Evolutionary conservation across 2,329 filamentous ascomycete species (phyloP).

Genomic region (Claviceps capensis): DNA sequence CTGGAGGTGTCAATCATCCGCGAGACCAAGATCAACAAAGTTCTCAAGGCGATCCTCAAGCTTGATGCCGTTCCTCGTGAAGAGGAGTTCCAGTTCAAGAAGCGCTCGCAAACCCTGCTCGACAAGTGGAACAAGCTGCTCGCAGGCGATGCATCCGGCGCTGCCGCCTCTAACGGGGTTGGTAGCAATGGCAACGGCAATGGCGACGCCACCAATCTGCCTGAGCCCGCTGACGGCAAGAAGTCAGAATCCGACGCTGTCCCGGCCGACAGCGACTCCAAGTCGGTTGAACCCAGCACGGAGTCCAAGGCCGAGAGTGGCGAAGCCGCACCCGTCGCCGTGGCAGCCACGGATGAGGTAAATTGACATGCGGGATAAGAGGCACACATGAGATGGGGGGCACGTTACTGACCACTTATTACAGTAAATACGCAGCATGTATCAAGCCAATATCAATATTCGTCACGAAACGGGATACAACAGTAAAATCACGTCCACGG

Average conservation of each 20-base stretch:
- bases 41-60: constrained; percentile 88
- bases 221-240: constrained; percentile 5
- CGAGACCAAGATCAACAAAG: constrained; percentile 95
- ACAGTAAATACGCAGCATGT: neutral
- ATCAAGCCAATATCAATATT: too few species aligned
- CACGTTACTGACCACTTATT: neutral
- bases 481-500: neutral
- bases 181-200: constrained; percentile 26
- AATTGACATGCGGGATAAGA: neutral
- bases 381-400: neutral
- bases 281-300: constrained; percentile 4
- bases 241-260: constrained; percentile 23
- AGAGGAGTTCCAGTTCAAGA: constrained; percentile 79
- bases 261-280: constrained; percentile 18
- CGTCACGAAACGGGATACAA: neutral
- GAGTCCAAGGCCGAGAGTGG: constrained; percentile 9
- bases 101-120: constrained; percentile 65
- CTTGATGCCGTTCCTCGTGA: constrained; percentile 75
- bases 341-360: constrained; percentile 20
- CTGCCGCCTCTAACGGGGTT: constrained; percentile 27
- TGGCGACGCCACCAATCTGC: too few species aligned
- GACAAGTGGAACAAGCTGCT: constrained; percentile 80
- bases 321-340: constrained; percentile 2
- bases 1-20: constrained; percentile 84
- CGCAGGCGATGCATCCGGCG: constrained; percentile 37